phyloP scores from a whole-genome alignment of 1,284 basidiomycete genomes.

The Marasmius tenuissimus region DNA sequence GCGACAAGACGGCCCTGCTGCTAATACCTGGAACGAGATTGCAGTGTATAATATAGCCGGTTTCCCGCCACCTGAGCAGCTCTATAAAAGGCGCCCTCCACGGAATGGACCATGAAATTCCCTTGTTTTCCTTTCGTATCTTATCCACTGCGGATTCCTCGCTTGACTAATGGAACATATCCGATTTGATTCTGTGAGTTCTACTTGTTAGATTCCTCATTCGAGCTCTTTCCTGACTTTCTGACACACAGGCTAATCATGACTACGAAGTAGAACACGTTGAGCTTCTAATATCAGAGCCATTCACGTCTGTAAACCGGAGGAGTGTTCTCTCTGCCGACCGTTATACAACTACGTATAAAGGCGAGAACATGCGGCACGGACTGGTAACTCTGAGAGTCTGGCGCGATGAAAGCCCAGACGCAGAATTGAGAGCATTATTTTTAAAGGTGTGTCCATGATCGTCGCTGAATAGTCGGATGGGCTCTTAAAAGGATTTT shows the following conservation, averaged over 20 bases:
- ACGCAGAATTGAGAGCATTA: not conserved
- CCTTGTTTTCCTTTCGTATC: not conserved
- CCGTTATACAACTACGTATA: not conserved
- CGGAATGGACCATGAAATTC: not conserved
- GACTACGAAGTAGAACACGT: not conserved
- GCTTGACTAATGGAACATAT: not conserved
- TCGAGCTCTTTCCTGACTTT: not conserved
- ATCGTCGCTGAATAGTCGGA: not conserved
- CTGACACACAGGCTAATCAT: not conserved
- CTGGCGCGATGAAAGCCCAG: conserved; percentile 3
- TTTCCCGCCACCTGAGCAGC: too few relatives aligned
- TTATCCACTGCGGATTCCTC: not conserved
- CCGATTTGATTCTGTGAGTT: not conserved
- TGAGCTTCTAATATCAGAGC: not conserved
- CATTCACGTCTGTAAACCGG: not conserved
- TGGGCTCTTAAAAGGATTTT: not conserved
- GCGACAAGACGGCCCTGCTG: not conserved
- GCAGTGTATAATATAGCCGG: not conserved
- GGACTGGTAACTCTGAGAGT: not conserved
- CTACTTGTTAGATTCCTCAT: not conserved
- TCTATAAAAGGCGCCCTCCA: not conserved
- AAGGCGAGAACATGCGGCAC: not conserved
- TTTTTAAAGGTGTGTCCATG: conserved; percentile 4
- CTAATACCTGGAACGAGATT: not conserved
- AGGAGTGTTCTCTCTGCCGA: not conserved